phyloP scores from a whole-genome alignment of 768 basidiomycete species.

The Tylopilus sp. region DNA sequence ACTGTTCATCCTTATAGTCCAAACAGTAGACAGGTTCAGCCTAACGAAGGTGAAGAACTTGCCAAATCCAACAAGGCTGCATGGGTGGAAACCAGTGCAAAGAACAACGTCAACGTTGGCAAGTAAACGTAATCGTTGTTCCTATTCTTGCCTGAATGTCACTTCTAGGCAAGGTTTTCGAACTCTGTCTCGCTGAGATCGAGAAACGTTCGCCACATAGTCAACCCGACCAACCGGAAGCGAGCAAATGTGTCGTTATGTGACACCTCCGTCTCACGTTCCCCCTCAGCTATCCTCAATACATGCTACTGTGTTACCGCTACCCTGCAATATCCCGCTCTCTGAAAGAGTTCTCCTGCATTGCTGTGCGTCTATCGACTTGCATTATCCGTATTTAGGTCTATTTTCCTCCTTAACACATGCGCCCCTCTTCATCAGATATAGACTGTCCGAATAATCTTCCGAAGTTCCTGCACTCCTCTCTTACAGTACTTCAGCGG shows the following conservation, averaged over 20 bases:
- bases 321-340: constrained; percentile 29
- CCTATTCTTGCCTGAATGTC: neutral
- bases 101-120: constrained; percentile 86
- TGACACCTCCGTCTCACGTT: constrained; percentile 30
- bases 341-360: constrained; percentile 19
- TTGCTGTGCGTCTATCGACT: constrained; percentile 30
- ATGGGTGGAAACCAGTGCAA: constrained; percentile 88
- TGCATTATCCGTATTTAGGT: constrained; percentile 38
- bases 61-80: constrained; percentile 71
- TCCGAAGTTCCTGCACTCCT: constrained; percentile 19
- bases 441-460: constrained; percentile 34
- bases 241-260: constrained; percentile 53
- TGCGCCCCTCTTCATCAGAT: constrained; percentile 20
- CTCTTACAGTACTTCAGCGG: constrained; percentile 22
- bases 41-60: constrained; percentile 70
- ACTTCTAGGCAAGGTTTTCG: constrained; percentile 70
- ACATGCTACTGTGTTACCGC: constrained; percentile 31
- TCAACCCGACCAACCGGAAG: constrained; percentile 40
- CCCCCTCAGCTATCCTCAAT: constrained; percentile 17
- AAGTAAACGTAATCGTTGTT: constrained; percentile 34
- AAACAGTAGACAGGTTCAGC: constrained; percentile 65
- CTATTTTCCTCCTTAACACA: constrained; percentile 18
- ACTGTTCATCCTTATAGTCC: constrained; percentile 31
- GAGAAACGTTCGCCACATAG: constrained; percentile 66
- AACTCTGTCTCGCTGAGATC: constrained; percentile 79